phyloP scores from a whole-genome alignment of 768 basidiomycete genomes.

The Zangia roseola region DNA sequence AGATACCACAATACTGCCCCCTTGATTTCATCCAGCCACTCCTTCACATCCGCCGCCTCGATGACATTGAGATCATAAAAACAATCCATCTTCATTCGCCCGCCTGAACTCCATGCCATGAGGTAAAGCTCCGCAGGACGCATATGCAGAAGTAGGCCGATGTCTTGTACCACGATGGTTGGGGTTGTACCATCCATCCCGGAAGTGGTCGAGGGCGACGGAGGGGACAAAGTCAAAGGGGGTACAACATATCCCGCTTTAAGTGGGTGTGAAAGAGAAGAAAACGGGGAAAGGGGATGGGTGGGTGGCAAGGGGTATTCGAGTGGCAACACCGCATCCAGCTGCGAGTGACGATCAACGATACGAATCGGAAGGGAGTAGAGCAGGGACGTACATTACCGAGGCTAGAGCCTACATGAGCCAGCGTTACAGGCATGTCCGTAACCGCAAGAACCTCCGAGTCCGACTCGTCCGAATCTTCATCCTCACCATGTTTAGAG shows the following conservation, averaged over 20 bases:
- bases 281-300: slow-evolving; percentile 15
- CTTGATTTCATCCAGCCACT: slow-evolving; percentile 45
- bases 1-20: slow-evolving; percentile 28
- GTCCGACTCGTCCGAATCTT: not conserved
- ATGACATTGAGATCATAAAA: slow-evolving; percentile 47
- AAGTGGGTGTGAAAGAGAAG: not conserved
- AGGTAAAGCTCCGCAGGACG: slow-evolving; percentile 27
- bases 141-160: not conserved
- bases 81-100: slow-evolving; percentile 31
- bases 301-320: slow-evolving; percentile 32
- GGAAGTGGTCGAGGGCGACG: not conserved
- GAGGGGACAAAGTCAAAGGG: too few relatives aligned
- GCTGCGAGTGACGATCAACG: slow-evolving; percentile 17
- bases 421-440: not conserved
- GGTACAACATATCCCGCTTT: not conserved
- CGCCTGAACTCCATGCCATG: slow-evolving; percentile 36
- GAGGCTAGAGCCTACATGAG: slow-evolving; percentile 6
- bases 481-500: not conserved
- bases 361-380: not conserved
- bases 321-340: slow-evolving; percentile 33
- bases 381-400: slow-evolving; percentile 24
- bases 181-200: too few relatives aligned
- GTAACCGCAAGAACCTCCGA: not conserved
- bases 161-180: not conserved
- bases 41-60: slow-evolving; percentile 34